Base-by-base conservation (phyloP, 257 asterid genomes). In the Buddleja alternifolia region DNA sequence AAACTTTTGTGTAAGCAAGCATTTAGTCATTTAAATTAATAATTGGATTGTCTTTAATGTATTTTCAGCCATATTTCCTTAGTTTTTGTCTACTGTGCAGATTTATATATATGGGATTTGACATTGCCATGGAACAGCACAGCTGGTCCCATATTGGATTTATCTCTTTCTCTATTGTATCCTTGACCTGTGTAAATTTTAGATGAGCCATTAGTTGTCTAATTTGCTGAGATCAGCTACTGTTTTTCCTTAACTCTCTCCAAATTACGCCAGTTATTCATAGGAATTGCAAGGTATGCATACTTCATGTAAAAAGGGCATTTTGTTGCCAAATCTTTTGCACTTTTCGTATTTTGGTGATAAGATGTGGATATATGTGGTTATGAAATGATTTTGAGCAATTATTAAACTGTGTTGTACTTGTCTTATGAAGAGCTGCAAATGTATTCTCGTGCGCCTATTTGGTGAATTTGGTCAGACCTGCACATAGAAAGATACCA, bases 111-210 rank as follows among this genome's bases (percentile, higher is more conserved):
- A 84, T 86, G 93, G 93, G 93, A 37, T 78, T 86, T 56, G 90
- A 84, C 76, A 86, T 86, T 60, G 93, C 88, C 60, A 84, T 86
- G 88, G 90, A 86, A 63, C 78, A 84, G 58, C 93, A 84, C 78
- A 86, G 93, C 81, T 84, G 90, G 93, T 84, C 93, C 55, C 93
- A 86, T 47, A 52, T 86, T 74, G 93, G 93, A 82, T 86, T 86
- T 66, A 84, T 86, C 78, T 82, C 82, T 74, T 86, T 84, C 80
- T 86, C 93, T 55, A 82, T 86, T 66, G 90, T 86, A 84, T 86
- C 90, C 93, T 82, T 81, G n/a, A 37, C 51, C 56, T 12, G 36
- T 16, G 12, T 69, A 37, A 48, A 37, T 15, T 44, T 25, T 44
- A 37, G n/a, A 29, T 10, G 29, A 1, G 29, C 40, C 55, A 48